These are phyloP conservation scores for Solanum pennellii DNA, from an alignment of 257 asterid species.

Conservation along the genomic window DNA sequence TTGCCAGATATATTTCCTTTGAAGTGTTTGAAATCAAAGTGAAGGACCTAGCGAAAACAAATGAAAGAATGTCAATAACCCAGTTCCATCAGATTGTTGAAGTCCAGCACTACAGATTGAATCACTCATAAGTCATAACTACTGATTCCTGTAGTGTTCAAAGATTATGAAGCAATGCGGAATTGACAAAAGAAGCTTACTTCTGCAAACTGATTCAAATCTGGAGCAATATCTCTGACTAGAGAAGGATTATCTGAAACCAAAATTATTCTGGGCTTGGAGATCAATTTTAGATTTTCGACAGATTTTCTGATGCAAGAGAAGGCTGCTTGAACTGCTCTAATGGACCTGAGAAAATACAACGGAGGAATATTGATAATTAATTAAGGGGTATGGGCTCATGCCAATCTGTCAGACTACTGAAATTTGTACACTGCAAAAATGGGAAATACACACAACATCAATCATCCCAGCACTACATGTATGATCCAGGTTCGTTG, in stretches of 20 bases:
- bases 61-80: neutral
- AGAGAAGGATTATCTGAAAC: conserved; percentile 81
- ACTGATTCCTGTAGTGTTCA: neutral
- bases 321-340: conserved; percentile 68
- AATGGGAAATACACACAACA: neutral
- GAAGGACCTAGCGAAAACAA: conserved; percentile 50
- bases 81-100: neutral
- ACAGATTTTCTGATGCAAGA: conserved; percentile 49
- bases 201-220: conserved; percentile 59
- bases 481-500: neutral
- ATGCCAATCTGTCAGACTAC: neutral
- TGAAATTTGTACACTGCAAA: neutral
- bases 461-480: neutral
- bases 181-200: conserved; percentile 20
- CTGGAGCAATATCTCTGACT: conserved; percentile 43
- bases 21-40: conserved; percentile 57
- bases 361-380: neutral
- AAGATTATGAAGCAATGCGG: neutral
- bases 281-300: conserved; percentile 14
- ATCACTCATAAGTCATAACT: neutral
- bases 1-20: conserved; percentile 46
- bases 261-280: conserved; percentile 63
- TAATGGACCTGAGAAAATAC: conserved; percentile 48
- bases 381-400: neutral
- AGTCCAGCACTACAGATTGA: neutral